Evolutionary conservation across 176 grass and related monocot genomes (phyloP).

Genomic region (Aegilops bicornis): DNA sequence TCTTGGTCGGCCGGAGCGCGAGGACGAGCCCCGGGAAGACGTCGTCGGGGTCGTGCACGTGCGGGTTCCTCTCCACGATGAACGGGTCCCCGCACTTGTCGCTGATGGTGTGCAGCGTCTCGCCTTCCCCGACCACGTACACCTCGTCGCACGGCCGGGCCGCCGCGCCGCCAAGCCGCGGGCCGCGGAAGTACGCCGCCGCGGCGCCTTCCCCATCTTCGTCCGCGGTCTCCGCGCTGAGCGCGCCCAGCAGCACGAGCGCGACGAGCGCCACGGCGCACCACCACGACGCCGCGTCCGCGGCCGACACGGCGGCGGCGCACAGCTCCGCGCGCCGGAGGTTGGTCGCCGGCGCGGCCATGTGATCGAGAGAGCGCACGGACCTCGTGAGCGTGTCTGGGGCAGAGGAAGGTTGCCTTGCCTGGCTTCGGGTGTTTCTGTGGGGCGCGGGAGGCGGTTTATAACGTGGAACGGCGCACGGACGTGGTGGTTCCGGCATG

Average conservation of each 20-base stretch:
- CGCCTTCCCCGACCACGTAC: constrained; percentile 83
- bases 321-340: constrained; percentile 34
- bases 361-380: neutral
- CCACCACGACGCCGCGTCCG: constrained; percentile 71
- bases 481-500: constrained; percentile 33
- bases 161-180: constrained; percentile 35
- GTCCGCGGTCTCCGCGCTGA: constrained; percentile 35
- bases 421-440: neutral
- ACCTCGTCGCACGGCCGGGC: constrained; percentile 76
- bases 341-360: neutral
- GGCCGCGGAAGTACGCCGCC: constrained; percentile 12
- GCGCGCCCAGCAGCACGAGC: constrained; percentile 67
- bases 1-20: constrained; percentile 67
- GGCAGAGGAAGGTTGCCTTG: constrained; percentile 24
- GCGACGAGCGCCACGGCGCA: constrained; percentile 60
- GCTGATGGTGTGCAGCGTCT: constrained; percentile 93
- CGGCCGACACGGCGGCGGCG: constrained; percentile 34
- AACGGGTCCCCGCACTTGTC: constrained; percentile 92
- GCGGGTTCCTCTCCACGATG: constrained; percentile 95
- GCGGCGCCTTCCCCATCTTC: constrained; percentile 1
- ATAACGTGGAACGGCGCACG: constrained; percentile 15
- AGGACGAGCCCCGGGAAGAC: constrained; percentile 95
- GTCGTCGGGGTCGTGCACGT: constrained; percentile 97
- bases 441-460: neutral
- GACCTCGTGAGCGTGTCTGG: neutral